Percentiles rank a stretch among this genome's conserved stretches.
Conservation (phyloP, 306 rosid genomes). For the Coriaria nepalensis region DNA sequence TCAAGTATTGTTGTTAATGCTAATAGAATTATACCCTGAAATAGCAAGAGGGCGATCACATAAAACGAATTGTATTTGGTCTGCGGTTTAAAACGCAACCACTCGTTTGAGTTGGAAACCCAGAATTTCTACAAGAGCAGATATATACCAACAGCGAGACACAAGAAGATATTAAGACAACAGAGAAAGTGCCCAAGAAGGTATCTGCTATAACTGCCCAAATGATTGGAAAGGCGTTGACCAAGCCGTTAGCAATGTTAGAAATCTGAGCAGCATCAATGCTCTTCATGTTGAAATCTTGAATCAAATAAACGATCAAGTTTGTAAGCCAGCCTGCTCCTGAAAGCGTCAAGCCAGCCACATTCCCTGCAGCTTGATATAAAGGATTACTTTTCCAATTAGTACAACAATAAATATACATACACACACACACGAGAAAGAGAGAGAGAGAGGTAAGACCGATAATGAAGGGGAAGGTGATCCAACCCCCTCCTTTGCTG, state of each 20-base stretch:
- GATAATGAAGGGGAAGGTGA: constrained; percentile 29
- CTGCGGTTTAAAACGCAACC: no score
- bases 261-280: constrained; percentile 27
- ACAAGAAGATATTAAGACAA: constrained; percentile 16
- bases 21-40: constrained; percentile 18
- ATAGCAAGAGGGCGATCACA: no score
- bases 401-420: not conserved
- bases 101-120: no score
- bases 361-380: no score
- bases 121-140: no score
- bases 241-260: constrained; percentile 22
- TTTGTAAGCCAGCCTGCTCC: constrained; percentile 22
- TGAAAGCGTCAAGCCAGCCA: constrained; percentile 20
- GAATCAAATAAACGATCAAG: constrained; percentile 25
- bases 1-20: constrained; percentile 20
- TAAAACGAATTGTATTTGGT: no score
- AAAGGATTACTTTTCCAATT: not conserved
- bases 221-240: constrained; percentile 18
- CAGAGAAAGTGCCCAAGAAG: constrained; percentile 21
- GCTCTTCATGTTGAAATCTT: constrained; percentile 20
- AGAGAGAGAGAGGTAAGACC: constrained; percentile 3
- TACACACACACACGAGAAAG: not conserved
- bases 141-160: constrained; percentile 34
- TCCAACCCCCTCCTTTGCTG: constrained; percentile 28
- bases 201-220: constrained; percentile 32